Conservation (phyloP, 108 stramenopile genomes). For the Phaeodactylum tricornutum region DNA sequence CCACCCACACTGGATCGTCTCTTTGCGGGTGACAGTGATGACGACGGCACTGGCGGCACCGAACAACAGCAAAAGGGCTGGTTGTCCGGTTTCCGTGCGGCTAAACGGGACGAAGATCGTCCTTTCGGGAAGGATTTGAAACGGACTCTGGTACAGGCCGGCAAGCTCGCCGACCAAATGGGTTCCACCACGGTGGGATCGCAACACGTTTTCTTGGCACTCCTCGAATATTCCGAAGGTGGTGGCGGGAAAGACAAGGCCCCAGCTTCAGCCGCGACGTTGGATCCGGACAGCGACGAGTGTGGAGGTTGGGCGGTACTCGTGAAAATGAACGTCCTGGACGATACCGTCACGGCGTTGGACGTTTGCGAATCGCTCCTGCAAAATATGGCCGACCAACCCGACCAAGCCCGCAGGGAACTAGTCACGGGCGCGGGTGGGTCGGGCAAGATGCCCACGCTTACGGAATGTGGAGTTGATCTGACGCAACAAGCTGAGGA, state of each 20-base stretch:
- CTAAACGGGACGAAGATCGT: conserved; percentile 21
- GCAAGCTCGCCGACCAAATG: conserved; percentile 34
- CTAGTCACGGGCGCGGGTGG: conserved; percentile 33
- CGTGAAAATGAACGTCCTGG: conserved; percentile 45
- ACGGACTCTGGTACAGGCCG: conserved; percentile 20
- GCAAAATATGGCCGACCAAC: conserved; percentile 34
- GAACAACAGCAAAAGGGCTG: conserved; percentile 4
- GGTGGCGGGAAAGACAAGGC: neutral
- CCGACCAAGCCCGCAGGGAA: conserved; percentile 19
- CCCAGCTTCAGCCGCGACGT: conserved; percentile 14
- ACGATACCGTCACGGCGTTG: conserved; percentile 25
- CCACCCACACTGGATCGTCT: conserved; percentile 13
- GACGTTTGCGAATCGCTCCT: conserved; percentile 60
- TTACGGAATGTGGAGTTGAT: conserved; percentile 56
- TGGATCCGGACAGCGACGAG: conserved; percentile 19
- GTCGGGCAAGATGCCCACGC: conserved; percentile 40
- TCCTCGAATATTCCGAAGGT: conserved; percentile 31
- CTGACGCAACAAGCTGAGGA: conserved; percentile 53
- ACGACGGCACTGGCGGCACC: neutral
- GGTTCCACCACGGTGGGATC: conserved; percentile 24
- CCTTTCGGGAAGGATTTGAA: conserved; percentile 39
- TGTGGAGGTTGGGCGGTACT: conserved; percentile 49
- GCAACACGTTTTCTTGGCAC: conserved; percentile 47
- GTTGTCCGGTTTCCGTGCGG: conserved; percentile 19
- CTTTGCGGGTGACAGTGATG: conserved; percentile 11